Base-by-base conservation (phyloP, 345 rosid species). In the Eucalyptus curtisii region DNA sequence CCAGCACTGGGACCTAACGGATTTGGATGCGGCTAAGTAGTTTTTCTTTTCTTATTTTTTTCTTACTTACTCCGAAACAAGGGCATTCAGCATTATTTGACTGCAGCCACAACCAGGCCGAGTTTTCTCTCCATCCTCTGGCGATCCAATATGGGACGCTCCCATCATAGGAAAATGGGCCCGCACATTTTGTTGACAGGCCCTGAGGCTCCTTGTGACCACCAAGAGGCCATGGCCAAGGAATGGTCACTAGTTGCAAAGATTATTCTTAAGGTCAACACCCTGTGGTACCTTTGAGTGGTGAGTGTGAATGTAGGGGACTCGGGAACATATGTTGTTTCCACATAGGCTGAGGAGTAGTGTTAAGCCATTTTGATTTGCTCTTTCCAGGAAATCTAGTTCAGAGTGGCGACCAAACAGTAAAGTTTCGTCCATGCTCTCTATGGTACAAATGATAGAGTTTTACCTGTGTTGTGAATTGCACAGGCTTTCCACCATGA, bases 351-450 rank as follows among this genome's bases (percentile, higher is more conserved):
- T 55, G 30, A 55, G 13, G 61, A 24, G 61, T 55, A 55, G 30
- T 10, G 6, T 22, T 55, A 22, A 55, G 61, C 61, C 30, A 22
- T 24, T 55, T 55, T 55, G 61, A 55, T 55, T 24, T 55, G 61
- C 61, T 55, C 61, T 55, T 55, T 55, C 3, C 6, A 0, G 30
- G 0, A 55, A 2, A 55, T 55, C 30, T 55, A 24, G 61, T 55
- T 22, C 30, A 55, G 6, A 55, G 61, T 24, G 61, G 6, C 0
- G 12, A 52, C 13, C 0, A 0, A 55, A 55, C 1, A 9, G 12
- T 8, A 30, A 22, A 55, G 24, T 52, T 19, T 55, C 13, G 1
- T 55, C 61, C 61, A 55, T 0, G 3, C 30, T 24, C 30, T 55
- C 1, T 55, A 55, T 55, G 61, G 1, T 55, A 55, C 61, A 55